phyloP scores from a whole-genome alignment of 225 moss, liverwort and hornwort genomes.

The Polytrichum commune region DNA sequence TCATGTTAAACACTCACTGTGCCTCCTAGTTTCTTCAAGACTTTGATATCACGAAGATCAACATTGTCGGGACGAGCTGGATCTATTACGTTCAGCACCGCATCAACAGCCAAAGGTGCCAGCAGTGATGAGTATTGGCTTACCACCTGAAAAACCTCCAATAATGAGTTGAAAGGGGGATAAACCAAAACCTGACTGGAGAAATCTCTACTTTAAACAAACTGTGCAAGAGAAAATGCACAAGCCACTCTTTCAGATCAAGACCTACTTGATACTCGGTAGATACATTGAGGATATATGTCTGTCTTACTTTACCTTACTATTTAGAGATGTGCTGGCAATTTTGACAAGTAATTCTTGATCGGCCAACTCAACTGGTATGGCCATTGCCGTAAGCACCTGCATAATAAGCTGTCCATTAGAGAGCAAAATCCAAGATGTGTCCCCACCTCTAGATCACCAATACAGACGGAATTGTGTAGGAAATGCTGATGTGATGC shows the following conservation, averaged over 20 bases:
- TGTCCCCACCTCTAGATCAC: no score
- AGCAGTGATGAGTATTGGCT: slow-evolving; percentile 93
- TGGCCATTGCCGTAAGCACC: slow-evolving; percentile 81
- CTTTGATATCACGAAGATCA: slow-evolving; percentile 87
- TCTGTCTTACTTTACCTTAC: slow-evolving; percentile 52
- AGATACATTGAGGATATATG: no score
- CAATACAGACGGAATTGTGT: no score
- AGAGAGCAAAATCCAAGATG: no score
- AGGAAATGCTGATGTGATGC: no score
- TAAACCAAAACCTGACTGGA: not conserved
- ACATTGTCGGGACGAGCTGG: slow-evolving; percentile 73
- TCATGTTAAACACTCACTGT: slow-evolving; percentile 49
- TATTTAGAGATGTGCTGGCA: slow-evolving; percentile 94
- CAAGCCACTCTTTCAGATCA: no score
- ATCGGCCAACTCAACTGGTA: slow-evolving; percentile 89
- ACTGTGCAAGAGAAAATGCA: no score
- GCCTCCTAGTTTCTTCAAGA: slow-evolving; percentile 93
- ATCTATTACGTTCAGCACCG: slow-evolving; percentile 80
- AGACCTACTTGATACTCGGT: no score
- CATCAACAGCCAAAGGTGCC: slow-evolving; percentile 94
- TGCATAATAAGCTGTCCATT: slow-evolving; percentile 12
- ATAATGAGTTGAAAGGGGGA: slow-evolving; percentile 15
- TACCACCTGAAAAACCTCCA: slow-evolving; percentile 63
- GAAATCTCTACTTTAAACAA: no score
- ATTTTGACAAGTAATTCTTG: slow-evolving; percentile 83